A percentile compares a stretch with the other conserved stretches of the same genome.
Evolutionary conservation across 73 alveolate genomes (phyloP).

Genomic region (Tetrahymena elliotti): DNA sequence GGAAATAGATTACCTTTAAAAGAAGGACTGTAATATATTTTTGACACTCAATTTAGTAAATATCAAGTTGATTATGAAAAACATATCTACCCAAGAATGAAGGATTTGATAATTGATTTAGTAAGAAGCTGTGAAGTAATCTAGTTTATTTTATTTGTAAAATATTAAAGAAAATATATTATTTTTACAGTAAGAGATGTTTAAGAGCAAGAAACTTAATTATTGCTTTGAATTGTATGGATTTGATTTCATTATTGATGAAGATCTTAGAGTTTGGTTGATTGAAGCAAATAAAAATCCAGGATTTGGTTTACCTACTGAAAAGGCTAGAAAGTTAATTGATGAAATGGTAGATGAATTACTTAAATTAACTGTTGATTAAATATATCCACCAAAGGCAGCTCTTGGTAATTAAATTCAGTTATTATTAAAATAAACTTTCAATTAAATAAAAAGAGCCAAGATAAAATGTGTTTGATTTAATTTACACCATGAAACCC

Average conservation of each 20-base stretch:
- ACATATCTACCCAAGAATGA: conserved; percentile 76
- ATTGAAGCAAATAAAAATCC: conserved; percentile 79
- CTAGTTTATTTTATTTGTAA: not conserved
- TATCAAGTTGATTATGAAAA: conserved; percentile 57
- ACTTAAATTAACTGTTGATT: conserved; percentile 58
- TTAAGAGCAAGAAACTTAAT: not conserved
- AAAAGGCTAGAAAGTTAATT: conserved; percentile 44
- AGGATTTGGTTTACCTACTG: conserved; percentile 42
- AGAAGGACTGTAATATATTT: conserved; percentile 54
- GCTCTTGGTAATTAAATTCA: not conserved
- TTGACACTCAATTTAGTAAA: conserved; percentile 63
- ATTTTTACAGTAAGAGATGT: not conserved
- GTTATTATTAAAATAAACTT: not conserved
- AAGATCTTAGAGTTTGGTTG: conserved; percentile 65
- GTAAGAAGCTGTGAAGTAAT: not conserved
- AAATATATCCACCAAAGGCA: conserved; percentile 24
- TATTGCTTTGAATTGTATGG: conserved; percentile 63
- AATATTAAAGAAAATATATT: not conserved
- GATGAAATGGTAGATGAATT: conserved; percentile 75
- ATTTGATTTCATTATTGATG: conserved; percentile 75
- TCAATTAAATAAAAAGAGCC: not conserved
- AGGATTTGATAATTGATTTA: conserved; percentile 18
- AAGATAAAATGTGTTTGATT: not conserved
- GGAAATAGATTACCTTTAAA: conserved; percentile 77
- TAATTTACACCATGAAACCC: not conserved